phyloP scores from a whole-genome alignment of 306 rosid genomes.

The Trifolium repens region DNA sequence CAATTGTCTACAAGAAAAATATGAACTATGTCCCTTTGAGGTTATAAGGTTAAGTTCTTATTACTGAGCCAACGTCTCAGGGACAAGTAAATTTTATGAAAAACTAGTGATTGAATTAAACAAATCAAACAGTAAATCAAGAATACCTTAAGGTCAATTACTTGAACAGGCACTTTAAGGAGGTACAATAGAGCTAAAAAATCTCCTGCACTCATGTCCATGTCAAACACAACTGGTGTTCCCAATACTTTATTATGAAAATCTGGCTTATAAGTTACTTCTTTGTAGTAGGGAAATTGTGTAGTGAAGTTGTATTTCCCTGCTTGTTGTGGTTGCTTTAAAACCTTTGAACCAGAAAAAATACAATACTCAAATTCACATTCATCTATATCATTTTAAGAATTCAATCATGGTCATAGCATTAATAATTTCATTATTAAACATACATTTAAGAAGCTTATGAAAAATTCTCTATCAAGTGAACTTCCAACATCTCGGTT shows the following conservation, averaged over 20 bases:
- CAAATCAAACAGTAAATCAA: slow-evolving; percentile 17
- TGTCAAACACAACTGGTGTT: slow-evolving; percentile 84
- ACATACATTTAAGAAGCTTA: slow-evolving; percentile 72
- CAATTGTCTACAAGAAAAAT: too few species aligned
- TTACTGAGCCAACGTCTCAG: not conserved
- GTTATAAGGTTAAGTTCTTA: not conserved
- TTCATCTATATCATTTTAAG: slow-evolving; percentile 23
- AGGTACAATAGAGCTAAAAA: slow-evolving; percentile 82
- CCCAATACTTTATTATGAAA: slow-evolving; percentile 59
- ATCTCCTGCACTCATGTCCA: slow-evolving; percentile 99
- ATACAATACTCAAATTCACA: slow-evolving; percentile 2
- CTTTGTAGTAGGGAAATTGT: slow-evolving; percentile 71
- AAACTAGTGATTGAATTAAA: slow-evolving; percentile 1
- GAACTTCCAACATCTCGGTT: slow-evolving; percentile 56
- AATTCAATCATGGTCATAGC: not conserved
- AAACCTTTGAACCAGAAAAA: slow-evolving; percentile 43
- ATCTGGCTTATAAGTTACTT: slow-evolving; percentile 69
- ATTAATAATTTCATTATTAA: not conserved
- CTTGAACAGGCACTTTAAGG: slow-evolving; percentile 79
- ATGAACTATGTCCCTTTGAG: not conserved
- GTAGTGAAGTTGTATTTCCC: slow-evolving; percentile 83
- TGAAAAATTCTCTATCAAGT: slow-evolving; percentile 76
- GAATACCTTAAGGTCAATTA: slow-evolving; percentile 77
- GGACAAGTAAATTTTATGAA: not conserved
- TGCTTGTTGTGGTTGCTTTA: slow-evolving; percentile 44